phyloP scores from a whole-genome alignment of 305 asterid genomes.

The Solanum hybrid region DNA sequence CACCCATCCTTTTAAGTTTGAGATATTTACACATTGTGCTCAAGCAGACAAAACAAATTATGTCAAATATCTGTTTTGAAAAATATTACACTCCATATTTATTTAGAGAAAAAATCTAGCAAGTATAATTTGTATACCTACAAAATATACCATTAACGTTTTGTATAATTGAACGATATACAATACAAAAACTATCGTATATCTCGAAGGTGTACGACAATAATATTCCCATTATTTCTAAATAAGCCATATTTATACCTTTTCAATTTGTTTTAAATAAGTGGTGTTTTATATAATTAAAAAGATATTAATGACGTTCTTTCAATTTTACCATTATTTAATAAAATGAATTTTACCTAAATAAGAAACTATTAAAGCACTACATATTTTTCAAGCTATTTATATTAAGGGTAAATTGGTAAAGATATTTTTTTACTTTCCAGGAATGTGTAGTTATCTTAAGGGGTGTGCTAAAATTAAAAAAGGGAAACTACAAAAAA shows the following conservation, averaged over 20 bases:
- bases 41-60: neutral
- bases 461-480: neutral
- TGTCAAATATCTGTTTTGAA: neutral
- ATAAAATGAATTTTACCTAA: neutral
- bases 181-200: neutral
- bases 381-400: neutral
- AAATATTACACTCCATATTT: neutral
- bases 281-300: too few relatives aligned
- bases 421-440: neutral
- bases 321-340: neutral
- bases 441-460: neutral
- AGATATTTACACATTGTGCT: neutral
- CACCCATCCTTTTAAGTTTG: neutral
- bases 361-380: neutral
- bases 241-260: too few relatives aligned
- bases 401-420: neutral
- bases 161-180: neutral
- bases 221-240: too few relatives aligned
- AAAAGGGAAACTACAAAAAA: neutral
- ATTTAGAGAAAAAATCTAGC: neutral
- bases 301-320: neutral
- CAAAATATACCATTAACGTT: neutral
- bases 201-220: neutral
- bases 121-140: neutral
- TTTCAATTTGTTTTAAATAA: too few relatives aligned